Evolutionary conservation across 495 filamentous ascomycete species (phyloP).

Genomic region (Daldinia bambusicola): DNA sequence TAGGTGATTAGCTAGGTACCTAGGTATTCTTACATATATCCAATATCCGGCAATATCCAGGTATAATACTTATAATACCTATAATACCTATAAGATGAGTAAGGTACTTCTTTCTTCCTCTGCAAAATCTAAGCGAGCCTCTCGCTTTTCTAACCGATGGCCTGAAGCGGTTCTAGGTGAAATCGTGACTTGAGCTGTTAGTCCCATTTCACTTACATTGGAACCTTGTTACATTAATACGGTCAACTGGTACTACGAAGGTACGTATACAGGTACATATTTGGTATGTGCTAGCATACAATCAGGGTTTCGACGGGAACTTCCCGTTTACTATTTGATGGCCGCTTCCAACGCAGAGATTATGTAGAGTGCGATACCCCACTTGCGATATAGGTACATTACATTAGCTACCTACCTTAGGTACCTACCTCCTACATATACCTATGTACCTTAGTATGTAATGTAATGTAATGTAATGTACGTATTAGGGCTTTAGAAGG

Average conservation of each 20-base stretch:
- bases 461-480: too few relatives aligned
- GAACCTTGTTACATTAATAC: too few relatives aligned
- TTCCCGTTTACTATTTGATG: conserved; percentile 28
- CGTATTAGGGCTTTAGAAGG: conserved; percentile 39
- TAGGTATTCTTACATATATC: too few relatives aligned
- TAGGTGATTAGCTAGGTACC: too few relatives aligned
- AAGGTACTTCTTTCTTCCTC: too few relatives aligned
- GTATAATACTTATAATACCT: too few relatives aligned
- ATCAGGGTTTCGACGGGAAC: conserved; percentile 25
- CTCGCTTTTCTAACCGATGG: conserved; percentile 2
- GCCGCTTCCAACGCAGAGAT: neutral
- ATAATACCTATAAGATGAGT: too few relatives aligned
- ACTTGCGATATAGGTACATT: conserved; percentile 16
- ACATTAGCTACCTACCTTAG: conserved; percentile 25
- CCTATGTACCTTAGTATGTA: too few relatives aligned
- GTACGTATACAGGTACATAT: neutral
- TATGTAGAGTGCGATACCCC: conserved; percentile 2
- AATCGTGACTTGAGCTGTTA: neutral
- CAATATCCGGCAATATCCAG: too few relatives aligned
- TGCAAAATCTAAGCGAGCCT: neutral
- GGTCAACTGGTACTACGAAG: too few relatives aligned
- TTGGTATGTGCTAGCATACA: neutral
- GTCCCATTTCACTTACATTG: too few relatives aligned
- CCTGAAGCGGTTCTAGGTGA: neutral
- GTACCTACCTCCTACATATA: too few relatives aligned